Evolutionary conservation across 1,284 basidiomycete genomes (phyloP).

Genomic region (Melampsora abietis-canadensis): DNA sequence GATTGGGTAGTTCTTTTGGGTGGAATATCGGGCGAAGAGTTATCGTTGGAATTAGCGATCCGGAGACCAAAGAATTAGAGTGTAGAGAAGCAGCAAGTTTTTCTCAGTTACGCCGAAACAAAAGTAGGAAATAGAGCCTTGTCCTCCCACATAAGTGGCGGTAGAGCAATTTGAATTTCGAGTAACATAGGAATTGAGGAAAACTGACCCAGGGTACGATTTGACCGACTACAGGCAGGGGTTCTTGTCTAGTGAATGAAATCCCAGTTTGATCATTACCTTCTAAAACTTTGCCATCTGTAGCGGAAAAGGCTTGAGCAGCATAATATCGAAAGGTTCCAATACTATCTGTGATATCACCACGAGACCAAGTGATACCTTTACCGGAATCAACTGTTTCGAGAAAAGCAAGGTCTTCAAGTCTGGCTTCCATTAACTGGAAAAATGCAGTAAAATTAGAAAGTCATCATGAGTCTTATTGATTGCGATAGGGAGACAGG

Average conservation of each 20-base stretch:
- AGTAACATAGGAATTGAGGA: constrained; percentile 53
- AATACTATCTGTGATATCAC: constrained; percentile 46
- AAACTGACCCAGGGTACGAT: constrained; percentile 62
- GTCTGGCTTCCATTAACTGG: constrained; percentile 44
- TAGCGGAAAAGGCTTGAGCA: constrained; percentile 44
- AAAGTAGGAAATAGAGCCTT: constrained; percentile 69
- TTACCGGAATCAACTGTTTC: constrained; percentile 46
- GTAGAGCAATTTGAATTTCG: background rate
- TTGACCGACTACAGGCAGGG: constrained; percentile 87
- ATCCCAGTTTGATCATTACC: constrained; percentile 70
- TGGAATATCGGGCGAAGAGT: too few species aligned
- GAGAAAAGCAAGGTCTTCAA: constrained; percentile 44
- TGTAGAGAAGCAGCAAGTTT: too few species aligned
- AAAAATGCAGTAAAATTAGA: background rate
- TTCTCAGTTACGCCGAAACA: constrained; percentile 15
- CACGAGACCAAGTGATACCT: constrained; percentile 45
- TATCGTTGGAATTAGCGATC: too few species aligned
- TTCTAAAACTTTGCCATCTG: constrained; percentile 72
- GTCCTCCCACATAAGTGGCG: background rate
- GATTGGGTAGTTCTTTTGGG: constrained; percentile 28
- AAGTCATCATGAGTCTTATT: background rate
- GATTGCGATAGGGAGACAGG: background rate
- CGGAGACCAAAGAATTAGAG: too few species aligned
- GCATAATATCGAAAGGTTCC: constrained; percentile 47
- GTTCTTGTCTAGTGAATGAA: constrained; percentile 81